Base-by-base conservation (phyloP, 2,329 filamentous ascomycete species). In the Botrytis pseudocinerea region DNA sequence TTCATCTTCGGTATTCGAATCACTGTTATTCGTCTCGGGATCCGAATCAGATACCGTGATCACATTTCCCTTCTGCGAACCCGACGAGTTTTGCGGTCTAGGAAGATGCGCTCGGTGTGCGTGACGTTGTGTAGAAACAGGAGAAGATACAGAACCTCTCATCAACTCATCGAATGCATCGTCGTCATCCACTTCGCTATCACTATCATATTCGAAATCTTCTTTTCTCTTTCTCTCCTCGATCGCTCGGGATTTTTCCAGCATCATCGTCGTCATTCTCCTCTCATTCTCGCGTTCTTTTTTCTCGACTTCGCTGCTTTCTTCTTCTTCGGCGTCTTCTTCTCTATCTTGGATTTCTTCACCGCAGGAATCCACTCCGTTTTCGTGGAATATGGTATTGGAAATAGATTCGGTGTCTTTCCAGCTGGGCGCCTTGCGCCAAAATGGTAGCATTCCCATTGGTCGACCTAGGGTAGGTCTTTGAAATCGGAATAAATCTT, bases 391-490 rank as follows among this genome's bases (percentile, higher is more conserved):
- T 0, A 54, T 28, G 12, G 25, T 18, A n/a, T 18, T 8, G 0
- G 38, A 32, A 32, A 32, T 32, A 32, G 32, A 62, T 16, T 18
- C 60, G 12, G 12, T 9, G 40, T 65, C 48, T 32, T 60, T 69
- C 72, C 65, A 60, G n/a, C 12, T 42, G 16, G 63, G 74, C 0
- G 69, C 44, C 2, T 51, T 44, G 46, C 62, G 57, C 51, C 76
- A 77, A 14, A 12, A 51, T n/a, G 75, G 75, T 10, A 79, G 44
- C 18, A 51, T n/a, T 2, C 77, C 77, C 5, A 77, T 71, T 9
- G 77, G 75, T 25, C 74, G 69, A 0, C 77, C 75, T 6, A 69
- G 25, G 14, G 57, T 62, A 7, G 77, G 77, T 25, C 71, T 60
- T 2, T 65, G 66, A 57, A 76, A 79, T 4, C 61, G 59, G 35